Conservation (phyloP, 2,329 filamentous ascomycete genomes). For the Colletotrichum godetiae region DNA sequence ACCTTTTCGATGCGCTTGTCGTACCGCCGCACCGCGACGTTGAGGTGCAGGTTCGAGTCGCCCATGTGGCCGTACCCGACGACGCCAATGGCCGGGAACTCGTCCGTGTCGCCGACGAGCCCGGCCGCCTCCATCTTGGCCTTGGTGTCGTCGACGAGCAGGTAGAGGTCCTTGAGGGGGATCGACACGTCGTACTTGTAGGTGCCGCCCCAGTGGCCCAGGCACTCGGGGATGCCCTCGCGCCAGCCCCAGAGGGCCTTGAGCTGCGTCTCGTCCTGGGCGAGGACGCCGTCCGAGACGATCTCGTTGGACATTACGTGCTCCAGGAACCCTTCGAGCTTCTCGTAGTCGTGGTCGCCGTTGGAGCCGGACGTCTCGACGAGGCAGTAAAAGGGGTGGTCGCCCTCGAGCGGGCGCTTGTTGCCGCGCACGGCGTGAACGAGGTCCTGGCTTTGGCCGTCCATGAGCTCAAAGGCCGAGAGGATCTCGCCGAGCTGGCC, state of each 20-base stretch:
- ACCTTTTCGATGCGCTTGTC: constrained; percentile 87
- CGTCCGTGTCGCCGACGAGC: constrained; percentile 80
- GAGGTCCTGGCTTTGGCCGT: constrained; percentile 82
- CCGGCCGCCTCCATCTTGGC: constrained; percentile 78
- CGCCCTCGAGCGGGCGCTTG: constrained; percentile 82
- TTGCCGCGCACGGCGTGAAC: constrained; percentile 80
- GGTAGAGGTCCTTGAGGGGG: constrained; percentile 87
- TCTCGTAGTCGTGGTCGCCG: constrained; percentile 90
- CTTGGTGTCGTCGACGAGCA: constrained; percentile 86
- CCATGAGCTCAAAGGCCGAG: constrained; percentile 98
- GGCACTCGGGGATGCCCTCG: constrained; percentile 90
- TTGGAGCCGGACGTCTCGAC: constrained; percentile 97
- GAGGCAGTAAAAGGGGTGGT: constrained; percentile 94
- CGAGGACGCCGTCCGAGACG: constrained; percentile 88
- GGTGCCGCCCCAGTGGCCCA: constrained; percentile 91
- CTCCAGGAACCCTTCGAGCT: constrained; percentile 91
- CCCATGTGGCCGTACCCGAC: constrained; percentile 99
- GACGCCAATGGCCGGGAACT: constrained; percentile 86
- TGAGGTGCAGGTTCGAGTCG: constrained; percentile 94
- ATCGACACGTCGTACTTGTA: constrained; percentile 99
- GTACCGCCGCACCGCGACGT: constrained; percentile 85
- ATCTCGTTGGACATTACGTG: constrained; percentile 90
- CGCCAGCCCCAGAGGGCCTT: constrained; percentile 90
- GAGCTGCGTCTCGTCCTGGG: constrained; percentile 92
- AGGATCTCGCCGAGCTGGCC: constrained; percentile 92